These are phyloP conservation scores for Nasturtium officinale DNA, from an alignment of 345 rosid species.

Conservation along the genomic window DNA sequence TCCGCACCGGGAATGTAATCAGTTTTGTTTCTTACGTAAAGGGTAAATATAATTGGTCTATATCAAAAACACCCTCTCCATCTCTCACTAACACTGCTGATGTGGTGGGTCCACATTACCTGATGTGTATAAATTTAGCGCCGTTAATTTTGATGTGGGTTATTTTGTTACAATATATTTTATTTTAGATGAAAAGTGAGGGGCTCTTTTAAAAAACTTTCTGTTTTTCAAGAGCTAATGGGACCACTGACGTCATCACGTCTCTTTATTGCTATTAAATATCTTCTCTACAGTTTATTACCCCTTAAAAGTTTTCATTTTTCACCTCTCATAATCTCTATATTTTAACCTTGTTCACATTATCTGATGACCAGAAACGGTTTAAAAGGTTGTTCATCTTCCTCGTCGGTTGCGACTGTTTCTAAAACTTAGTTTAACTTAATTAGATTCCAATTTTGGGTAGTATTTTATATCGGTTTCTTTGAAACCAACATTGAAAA, in stretches of 20 bases:
- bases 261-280: background rate
- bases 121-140: background rate
- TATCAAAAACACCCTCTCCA: background rate
- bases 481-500: too few relatives aligned
- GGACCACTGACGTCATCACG: constrained; percentile 26
- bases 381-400: too few relatives aligned
- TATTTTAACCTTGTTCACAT: too few relatives aligned
- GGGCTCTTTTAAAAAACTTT: background rate
- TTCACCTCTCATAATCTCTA: too few relatives aligned
- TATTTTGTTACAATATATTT: background rate
- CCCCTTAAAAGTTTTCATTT: background rate
- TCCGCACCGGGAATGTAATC: constrained; percentile 17
- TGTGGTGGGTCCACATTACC: too few relatives aligned
- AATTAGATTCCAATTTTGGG: too few relatives aligned
- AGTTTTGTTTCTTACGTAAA: constrained; percentile 39
- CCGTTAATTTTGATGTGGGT: background rate
- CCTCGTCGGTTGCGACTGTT: too few relatives aligned
- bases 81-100: too few relatives aligned
- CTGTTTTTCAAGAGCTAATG: background rate
- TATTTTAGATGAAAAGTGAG: background rate
- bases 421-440: too few relatives aligned
- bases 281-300: constrained; percentile 10
- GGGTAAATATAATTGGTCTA: background rate
- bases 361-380: too few relatives aligned
- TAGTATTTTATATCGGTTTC: too few relatives aligned